Evolutionary conservation across 192 early-diverging fungal genomes (phyloP), one percentile per base, ranked within the genome.

Genomic region (Podila minutissima): DNA sequence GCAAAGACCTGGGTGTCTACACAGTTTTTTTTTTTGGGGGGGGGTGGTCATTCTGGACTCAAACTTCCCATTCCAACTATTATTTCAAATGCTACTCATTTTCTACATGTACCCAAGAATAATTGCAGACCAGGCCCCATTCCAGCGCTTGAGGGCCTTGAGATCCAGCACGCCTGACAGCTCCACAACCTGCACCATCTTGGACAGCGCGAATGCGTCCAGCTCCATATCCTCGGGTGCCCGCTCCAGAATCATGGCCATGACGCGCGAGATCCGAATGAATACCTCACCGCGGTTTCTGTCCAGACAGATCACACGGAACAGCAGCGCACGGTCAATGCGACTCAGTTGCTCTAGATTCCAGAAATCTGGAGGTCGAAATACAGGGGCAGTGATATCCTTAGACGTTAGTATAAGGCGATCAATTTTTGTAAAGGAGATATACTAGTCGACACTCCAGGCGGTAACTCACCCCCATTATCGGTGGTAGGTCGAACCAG

Each of bases 41-140:
- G n/a, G n/a, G n/a, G n/a, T n/a, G n/a, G n/a, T n/a, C n/a, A n/a
- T n/a, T n/a, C n/a, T n/a, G n/a, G n/a, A n/a, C n/a, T n/a, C n/a
- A n/a, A n/a, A n/a, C n/a, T n/a, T n/a, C n/a, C 35, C 35, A 37
- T 37, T 37, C 0, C 35, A 37, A 37, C 9, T 8, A 37, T 10
- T 37, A 37, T 37, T 37, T 11, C 9, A 37, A 4, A 10, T 2
- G 10, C 35, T 11, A 37, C 35, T 35, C 41, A 46, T 12, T 12
- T 46, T 20, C 53, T 67, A 78, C 64, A 78, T 78, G 15, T 78
- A 78, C 41, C 75, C 75, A 11, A 78, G 68, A 37, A 73, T 81
- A 28, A 81, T 69, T n/a, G 77, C 66, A 29, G 77, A 72, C 77
- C 71, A 81, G 0, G 77, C 77, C 1, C 70, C 77, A n/a, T 73